Evolutionary conservation across 805 yeast genomes (phyloP), one percentile per base, ranked within the genome.

Genomic region (Pichia rugopelliculosa): DNA sequence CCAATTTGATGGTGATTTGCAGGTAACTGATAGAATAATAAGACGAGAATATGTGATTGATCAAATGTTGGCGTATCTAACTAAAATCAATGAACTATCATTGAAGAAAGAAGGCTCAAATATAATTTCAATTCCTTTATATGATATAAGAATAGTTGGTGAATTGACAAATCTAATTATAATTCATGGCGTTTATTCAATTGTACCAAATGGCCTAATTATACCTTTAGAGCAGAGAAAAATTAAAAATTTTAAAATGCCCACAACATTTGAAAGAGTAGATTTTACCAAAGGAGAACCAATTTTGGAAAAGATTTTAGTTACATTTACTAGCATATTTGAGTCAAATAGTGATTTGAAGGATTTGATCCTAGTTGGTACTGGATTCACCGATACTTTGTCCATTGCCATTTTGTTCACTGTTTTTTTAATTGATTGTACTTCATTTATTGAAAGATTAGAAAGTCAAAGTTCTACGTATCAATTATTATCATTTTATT

Each of bases 121-220:
- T 66, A 42, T 76, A 43, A 70, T 85, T 11, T 70, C 84, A 9
- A 82, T 91, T 15, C 87, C 97, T 0, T 70, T 91, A 10, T 89
- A 87, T 56, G 98, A 93, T 61, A 80, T 91, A 74, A 84, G 81
- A 59, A 74, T 78, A 4, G 76, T 93, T 47, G 82, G 84, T 33
- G 75, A 72, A 21, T 59, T 91, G 39, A 62, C 84, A 18, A 84
- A 82, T 53, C 49, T 84, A 11, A 69, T 90, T 2, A 77, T 89
- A 0, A 64, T 84, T 1, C 83, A 81, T 53, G 90, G 95, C 0
- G 71, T 91, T 0, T 84, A 83, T 54, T 78, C 89, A 0, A 75
- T 77, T 44, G 52, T 87, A 0, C 76, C 81, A 0, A 49, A 61
- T 9, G 75, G 75, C 2, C 70, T 81, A 21, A 86, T 89, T 1